A percentile compares a stretch with the other conserved stretches of the same genome.
These are phyloP conservation scores for Strobilomyces dryophilus DNA, from an alignment of 768 basidiomycete genomes.

Conservation along the genomic window DNA sequence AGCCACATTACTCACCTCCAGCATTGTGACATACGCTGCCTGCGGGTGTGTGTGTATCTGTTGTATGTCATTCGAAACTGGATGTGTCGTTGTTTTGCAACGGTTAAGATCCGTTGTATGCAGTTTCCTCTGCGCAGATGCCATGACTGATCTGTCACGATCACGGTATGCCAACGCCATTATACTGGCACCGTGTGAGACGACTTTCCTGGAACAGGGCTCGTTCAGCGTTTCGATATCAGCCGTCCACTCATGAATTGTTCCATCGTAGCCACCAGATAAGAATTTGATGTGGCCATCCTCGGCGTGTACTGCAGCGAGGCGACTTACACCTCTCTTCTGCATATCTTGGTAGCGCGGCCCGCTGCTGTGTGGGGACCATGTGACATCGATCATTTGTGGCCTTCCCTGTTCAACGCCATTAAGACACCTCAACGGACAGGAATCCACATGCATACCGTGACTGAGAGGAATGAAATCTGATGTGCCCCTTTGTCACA, in stretches of 20 bases:
- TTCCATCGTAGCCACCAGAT: constrained; percentile 46
- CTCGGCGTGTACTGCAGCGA: constrained; percentile 35
- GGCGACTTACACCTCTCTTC: constrained; percentile 39
- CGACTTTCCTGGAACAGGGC: constrained; percentile 27
- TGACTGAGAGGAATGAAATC: constrained; percentile 37
- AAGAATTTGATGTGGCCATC: constrained; percentile 37
- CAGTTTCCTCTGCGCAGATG: constrained; percentile 34
- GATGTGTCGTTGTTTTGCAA: constrained; percentile 24
- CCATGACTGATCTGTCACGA: constrained; percentile 33
- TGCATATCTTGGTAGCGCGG: constrained; percentile 21
- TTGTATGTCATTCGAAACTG: constrained; percentile 36
- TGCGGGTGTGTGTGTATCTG: constrained; percentile 48
- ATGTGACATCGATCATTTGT: constrained; percentile 28
- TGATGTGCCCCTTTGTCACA: constrained; percentile 41
- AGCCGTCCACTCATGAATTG: constrained; percentile 38
- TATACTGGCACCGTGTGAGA: constrained; percentile 26
- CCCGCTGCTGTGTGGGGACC: constrained; percentile 30
- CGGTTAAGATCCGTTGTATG: constrained; percentile 38
- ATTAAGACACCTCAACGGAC: constrained; percentile 21
- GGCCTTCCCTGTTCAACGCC: constrained; percentile 29
- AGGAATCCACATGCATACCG: constrained; percentile 28
- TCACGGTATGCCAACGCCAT: constrained; percentile 39
- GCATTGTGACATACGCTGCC: constrained; percentile 37
- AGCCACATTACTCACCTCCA: constrained; percentile 41
- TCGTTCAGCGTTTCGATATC: constrained; percentile 16